Percentiles rank a stretch among this genome's conserved stretches.
phyloP scores from a whole-genome alignment of 441 rosid species.

The Aquilaria agallochum region DNA sequence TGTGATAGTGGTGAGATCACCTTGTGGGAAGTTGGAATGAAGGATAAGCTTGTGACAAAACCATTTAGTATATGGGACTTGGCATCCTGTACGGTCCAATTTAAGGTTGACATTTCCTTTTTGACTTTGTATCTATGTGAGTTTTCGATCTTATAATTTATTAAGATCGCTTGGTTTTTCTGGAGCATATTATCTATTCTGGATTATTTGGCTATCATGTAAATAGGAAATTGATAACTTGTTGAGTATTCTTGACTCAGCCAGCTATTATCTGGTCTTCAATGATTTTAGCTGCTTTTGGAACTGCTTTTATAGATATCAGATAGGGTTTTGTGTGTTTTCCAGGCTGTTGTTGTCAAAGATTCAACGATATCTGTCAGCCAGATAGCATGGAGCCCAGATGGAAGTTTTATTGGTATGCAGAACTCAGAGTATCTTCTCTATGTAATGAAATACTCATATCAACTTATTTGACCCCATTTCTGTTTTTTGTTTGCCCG shows the following conservation, averaged over 20 bases:
- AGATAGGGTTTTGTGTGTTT: background rate
- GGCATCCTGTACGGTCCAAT: constrained; percentile 15
- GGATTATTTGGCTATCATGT: too few relatives aligned
- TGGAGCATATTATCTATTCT: too few relatives aligned
- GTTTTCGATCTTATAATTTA: too few relatives aligned
- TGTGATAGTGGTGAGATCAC: constrained; percentile 27
- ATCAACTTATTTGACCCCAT: too few relatives aligned
- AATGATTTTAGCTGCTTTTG: too few relatives aligned
- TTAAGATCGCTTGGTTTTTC: too few relatives aligned
- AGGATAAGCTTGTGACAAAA: constrained; percentile 22
- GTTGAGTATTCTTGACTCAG: too few relatives aligned
- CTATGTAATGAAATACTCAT: too few relatives aligned
- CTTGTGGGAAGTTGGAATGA: constrained; percentile 26
- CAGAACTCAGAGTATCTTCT: background rate
- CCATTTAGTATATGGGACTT: constrained; percentile 25
- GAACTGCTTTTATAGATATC: too few relatives aligned
- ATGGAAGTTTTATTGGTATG: constrained; percentile 26
- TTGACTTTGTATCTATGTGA: background rate
- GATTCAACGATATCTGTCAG: constrained; percentile 24
- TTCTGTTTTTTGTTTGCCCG: background rate
- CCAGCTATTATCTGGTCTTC: too few relatives aligned
- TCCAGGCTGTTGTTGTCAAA: constrained; percentile 24
- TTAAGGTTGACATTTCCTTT: constrained; percentile 18
- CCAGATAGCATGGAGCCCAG: constrained; percentile 26
- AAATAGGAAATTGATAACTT: too few relatives aligned